A percentile compares a stretch with the other conserved stretches of the same genome.
These are phyloP conservation scores for Mucuna pruriens DNA, from an alignment of 306 rosid genomes.

Conservation along the genomic window DNA sequence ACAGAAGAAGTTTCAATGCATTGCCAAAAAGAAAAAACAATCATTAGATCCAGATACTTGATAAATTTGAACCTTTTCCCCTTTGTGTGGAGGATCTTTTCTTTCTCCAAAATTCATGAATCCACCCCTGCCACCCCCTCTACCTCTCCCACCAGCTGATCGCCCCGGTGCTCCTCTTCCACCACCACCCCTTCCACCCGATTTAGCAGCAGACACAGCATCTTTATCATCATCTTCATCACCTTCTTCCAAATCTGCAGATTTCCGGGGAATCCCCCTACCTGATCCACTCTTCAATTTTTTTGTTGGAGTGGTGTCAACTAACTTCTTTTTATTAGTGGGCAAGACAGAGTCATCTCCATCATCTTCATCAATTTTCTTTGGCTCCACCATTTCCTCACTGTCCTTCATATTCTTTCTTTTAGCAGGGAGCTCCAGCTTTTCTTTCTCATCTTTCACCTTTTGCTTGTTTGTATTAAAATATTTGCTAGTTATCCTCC, in stretches of 20 bases:
- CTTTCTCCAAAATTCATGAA: conserved; percentile 97
- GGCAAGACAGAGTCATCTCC: conserved; percentile 54
- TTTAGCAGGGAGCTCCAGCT: conserved; percentile 62
- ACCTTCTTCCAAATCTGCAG: conserved; percentile 56
- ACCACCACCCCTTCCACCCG: conserved; percentile 84
- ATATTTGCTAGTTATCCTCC: conserved; percentile 87
- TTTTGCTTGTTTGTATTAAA: conserved; percentile 59
- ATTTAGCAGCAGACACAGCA: conserved; percentile 48
- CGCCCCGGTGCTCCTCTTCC: conserved; percentile 70
- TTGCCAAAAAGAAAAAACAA: conserved; percentile 11
- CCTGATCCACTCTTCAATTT: conserved; percentile 78
- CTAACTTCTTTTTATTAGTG: conserved; percentile 49
- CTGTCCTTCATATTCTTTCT: conserved; percentile 61
- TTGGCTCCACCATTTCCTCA: conserved; percentile 48
- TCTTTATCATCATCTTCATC: conserved; percentile 65
- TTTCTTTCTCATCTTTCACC: conserved; percentile 59
- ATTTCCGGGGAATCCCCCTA: conserved; percentile 58
- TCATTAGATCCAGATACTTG: conserved; percentile 14
- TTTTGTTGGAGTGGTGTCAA: conserved; percentile 66
- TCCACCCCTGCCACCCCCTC: conserved; percentile 93
- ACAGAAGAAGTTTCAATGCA: conserved; percentile 40
- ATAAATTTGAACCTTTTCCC: conserved; percentile 78
- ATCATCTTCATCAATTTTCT: conserved; percentile 54
- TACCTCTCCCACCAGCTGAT: conserved; percentile 82
- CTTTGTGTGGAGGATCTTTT: conserved; percentile 96